Evolutionary conservation across 2,329 filamentous ascomycete species (phyloP).

Genomic region (Keithomyces neogunnii): DNA sequence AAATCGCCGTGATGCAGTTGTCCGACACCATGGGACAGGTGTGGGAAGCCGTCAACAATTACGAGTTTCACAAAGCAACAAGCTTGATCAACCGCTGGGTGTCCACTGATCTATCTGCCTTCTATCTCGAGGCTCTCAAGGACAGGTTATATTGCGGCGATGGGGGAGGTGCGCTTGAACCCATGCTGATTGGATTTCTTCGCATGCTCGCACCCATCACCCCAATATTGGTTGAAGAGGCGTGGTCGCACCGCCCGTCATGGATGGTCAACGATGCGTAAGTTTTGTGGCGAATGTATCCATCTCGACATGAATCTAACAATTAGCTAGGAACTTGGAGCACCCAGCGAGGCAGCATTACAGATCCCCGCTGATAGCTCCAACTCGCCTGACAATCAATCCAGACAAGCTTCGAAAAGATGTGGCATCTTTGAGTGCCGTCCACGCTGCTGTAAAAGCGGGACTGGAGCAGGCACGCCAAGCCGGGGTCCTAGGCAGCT

Average conservation of each 20-base stretch:
- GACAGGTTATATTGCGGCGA: slow-evolving; percentile 84
- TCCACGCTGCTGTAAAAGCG: slow-evolving; percentile 61
- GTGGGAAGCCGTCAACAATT: slow-evolving; percentile 54
- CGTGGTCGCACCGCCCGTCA: slow-evolving; percentile 68
- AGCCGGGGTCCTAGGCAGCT: slow-evolving; percentile 68
- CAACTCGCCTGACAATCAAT: slow-evolving; percentile 27
- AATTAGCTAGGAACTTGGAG: slow-evolving; percentile 15
- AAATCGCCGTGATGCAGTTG: slow-evolving; percentile 71
- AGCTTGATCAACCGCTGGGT: slow-evolving; percentile 73
- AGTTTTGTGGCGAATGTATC: slow-evolving; percentile 14
- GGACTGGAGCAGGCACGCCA: slow-evolving; percentile 65
- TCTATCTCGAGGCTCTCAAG: slow-evolving; percentile 90
- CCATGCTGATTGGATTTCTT: slow-evolving; percentile 64
- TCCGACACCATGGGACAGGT: slow-evolving; percentile 56
- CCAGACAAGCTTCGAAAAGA: slow-evolving; percentile 31
- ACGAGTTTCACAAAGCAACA: slow-evolving; percentile 77
- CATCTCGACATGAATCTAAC: slow-evolving; percentile 9
- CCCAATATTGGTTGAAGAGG: slow-evolving; percentile 79
- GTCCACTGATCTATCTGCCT: slow-evolving; percentile 74
- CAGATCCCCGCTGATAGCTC: slow-evolving; percentile 32
- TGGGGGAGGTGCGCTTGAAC: slow-evolving; percentile 52
- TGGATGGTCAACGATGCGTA: slow-evolving; percentile 46
- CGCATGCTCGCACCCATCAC: slow-evolving; percentile 75
- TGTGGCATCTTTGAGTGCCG: slow-evolving; percentile 39
- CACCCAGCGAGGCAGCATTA: slow-evolving; percentile 42